Conservation (phyloP, 768 basidiomycete species). For the Panaeolus cyanescens region DNA sequence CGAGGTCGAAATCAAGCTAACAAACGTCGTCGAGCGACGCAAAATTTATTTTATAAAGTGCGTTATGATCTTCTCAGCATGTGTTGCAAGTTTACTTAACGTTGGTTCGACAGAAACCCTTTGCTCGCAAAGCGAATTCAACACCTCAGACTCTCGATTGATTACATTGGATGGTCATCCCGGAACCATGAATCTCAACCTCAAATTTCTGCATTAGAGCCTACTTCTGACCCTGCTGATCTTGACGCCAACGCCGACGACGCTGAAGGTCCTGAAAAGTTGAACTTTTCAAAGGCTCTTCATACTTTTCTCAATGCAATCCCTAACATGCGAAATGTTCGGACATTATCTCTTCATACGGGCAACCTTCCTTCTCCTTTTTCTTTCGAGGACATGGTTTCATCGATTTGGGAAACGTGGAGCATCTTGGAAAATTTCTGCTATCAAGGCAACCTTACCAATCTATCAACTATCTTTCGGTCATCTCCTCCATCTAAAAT, state of each 20-base stretch:
- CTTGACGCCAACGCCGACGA: neutral
- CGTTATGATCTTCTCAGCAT: neutral
- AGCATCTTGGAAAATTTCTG: neutral
- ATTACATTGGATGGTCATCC: neutral
- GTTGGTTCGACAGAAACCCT: neutral
- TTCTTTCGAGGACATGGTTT: neutral
- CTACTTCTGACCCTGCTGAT: neutral
- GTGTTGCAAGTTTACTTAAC: too few species aligned
- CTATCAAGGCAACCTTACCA: neutral
- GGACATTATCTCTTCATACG: slow-evolving; percentile 1
- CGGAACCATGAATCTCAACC: neutral
- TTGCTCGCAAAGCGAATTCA: neutral
- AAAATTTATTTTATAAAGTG: neutral
- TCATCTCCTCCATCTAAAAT: neutral
- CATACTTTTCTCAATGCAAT: neutral
- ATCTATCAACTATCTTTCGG: neutral
- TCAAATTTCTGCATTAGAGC: neutral
- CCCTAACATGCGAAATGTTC: neutral
- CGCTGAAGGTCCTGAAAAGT: neutral
- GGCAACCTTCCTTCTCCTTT: neutral
- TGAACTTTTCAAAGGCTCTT: neutral
- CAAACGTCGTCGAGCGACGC: slow-evolving; percentile 10
- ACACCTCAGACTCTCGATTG: neutral
- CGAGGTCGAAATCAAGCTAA: slow-evolving; percentile 23
- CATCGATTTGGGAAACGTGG: neutral